A percentile compares a stretch with the other conserved stretches of the same genome.
Conservation (phyloP, 495 filamentous ascomycete genomes). For the Penicilliopsis zonata region DNA sequence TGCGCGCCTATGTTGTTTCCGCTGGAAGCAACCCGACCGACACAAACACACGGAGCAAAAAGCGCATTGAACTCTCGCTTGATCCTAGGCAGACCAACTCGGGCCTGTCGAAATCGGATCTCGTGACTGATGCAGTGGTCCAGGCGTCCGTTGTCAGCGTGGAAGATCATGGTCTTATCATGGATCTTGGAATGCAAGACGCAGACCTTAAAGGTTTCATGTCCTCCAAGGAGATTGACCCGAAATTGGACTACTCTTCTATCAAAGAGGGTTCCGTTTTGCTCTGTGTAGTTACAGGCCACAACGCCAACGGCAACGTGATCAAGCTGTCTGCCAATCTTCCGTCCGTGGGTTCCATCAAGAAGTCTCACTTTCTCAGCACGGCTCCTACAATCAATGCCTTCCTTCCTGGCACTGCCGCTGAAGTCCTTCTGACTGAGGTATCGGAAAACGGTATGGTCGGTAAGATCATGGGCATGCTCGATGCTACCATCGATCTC, state of each 20-base stretch:
- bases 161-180: conserved; percentile 89
- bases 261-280: conserved; percentile 73
- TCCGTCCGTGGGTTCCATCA: conserved; percentile 51
- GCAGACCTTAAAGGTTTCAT: conserved; percentile 67
- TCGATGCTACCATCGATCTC: conserved; percentile 81
- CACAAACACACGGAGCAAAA: conserved; percentile 52
- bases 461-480: conserved; percentile 84
- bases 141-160: conserved; percentile 84
- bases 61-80: conserved; percentile 73
- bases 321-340: conserved; percentile 76
- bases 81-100: conserved; percentile 64
- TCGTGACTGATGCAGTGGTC: conserved; percentile 59
- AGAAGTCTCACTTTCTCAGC: conserved; percentile 52
- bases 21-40: conserved; percentile 44
- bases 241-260: conserved; percentile 40
- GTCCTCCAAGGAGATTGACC: conserved; percentile 70
- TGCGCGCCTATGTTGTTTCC: conserved; percentile 74
- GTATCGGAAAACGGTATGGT: conserved; percentile 45
- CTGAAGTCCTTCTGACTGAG: conserved; percentile 75
- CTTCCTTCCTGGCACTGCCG: conserved; percentile 82
- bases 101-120: conserved; percentile 54
- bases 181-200: conserved; percentile 74
- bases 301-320: conserved; percentile 65
- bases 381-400: conserved; percentile 76
- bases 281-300: conserved; percentile 68